phyloP scores from a whole-genome alignment of 2,329 filamentous ascomycete species.

The Stromatinia cepivora region DNA sequence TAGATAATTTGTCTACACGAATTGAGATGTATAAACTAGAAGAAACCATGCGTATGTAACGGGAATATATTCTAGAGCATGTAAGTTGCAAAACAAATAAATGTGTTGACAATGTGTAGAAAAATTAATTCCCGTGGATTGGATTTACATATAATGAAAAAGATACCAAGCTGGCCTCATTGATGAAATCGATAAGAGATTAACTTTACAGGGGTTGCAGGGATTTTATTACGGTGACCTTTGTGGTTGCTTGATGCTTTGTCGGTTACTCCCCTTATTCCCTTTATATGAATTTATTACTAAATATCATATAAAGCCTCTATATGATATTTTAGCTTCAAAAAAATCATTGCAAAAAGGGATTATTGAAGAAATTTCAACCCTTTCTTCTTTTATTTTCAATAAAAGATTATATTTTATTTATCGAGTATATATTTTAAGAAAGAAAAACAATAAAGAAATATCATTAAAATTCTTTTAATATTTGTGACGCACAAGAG shows the following conservation, averaged over 20 bases:
- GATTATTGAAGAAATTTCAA: no score
- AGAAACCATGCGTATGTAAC: conserved; percentile 12
- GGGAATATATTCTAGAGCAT: conserved; percentile 3
- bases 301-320: no score
- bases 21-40: conserved; percentile 6
- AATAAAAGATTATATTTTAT: no score
- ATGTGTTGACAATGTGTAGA: conserved; percentile 12
- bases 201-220: neutral
- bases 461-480: no score
- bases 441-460: no score
- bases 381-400: no score
- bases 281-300: no score
- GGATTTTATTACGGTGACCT: neutral
- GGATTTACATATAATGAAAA: conserved; percentile 9
- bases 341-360: no score
- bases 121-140: neutral
- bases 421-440: no score
- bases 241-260: neutral
- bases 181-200: conserved; percentile 20
- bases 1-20: conserved; percentile 15
- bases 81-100: conserved; percentile 9
- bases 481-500: no score
- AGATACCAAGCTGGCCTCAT: conserved; percentile 27
- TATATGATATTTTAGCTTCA: no score
- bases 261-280: no score